These are phyloP conservation scores for Panicum virgatum DNA, from an alignment of 202 grass and related monocot genomes.

Conservation along the genomic window DNA sequence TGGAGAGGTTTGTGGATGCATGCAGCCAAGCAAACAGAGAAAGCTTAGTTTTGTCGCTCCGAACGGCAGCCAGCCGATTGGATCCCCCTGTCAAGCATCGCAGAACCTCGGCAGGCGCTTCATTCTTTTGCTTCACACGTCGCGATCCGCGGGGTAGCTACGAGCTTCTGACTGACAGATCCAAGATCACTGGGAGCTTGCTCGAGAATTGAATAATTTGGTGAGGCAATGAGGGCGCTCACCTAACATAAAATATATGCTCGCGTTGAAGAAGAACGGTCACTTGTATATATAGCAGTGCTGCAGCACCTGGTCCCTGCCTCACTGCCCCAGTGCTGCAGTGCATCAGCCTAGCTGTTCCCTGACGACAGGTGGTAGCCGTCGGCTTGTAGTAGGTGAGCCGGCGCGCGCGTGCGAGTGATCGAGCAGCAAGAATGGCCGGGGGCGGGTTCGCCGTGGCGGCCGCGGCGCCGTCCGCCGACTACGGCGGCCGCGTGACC, in stretches of 20 bases:
- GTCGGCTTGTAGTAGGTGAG: not conserved
- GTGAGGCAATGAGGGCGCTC: slow-evolving; percentile 2
- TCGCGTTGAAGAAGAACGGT: not conserved
- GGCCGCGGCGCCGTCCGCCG: not conserved
- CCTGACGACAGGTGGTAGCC: not conserved
- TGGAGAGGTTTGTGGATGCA: too few species aligned
- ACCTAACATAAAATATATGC: too few species aligned
- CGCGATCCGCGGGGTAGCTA: slow-evolving; percentile 24
- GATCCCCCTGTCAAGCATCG: not conserved
- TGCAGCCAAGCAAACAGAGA: too few species aligned
- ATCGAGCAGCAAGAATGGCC: slow-evolving; percentile 21
- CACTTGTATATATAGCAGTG: not conserved
- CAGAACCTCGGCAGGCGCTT: not conserved
- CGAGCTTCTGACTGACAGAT: not conserved
- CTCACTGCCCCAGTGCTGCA: not conserved
- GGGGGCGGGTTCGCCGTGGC: slow-evolving; percentile 47
- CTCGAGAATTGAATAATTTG: not conserved
- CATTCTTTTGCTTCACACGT: not conserved
- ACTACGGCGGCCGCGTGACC: slow-evolving; percentile 52
- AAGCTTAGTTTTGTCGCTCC: too few species aligned
- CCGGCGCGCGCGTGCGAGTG: not conserved
- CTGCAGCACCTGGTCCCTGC: not conserved
- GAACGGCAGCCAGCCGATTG: too few species aligned
- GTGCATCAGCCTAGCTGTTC: not conserved
- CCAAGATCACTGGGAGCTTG: not conserved